A percentile compares a stretch with the other conserved stretches of the same genome.
phyloP scores from a whole-genome alignment of 1,284 basidiomycete genomes.

The Melampsora americana region DNA sequence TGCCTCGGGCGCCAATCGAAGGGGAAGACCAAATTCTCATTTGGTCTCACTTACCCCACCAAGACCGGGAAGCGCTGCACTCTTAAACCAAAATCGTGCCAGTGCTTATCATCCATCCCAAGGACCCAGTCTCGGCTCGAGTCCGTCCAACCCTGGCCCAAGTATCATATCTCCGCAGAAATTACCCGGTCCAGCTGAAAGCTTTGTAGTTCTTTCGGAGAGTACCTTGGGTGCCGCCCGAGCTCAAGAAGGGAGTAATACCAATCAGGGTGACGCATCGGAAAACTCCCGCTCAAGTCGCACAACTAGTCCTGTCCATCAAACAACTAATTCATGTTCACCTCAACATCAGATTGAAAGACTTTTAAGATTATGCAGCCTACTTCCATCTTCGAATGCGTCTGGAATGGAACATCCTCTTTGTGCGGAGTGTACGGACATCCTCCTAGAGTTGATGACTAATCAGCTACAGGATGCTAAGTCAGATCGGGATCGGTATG shows the following conservation, averaged over 20 bases:
- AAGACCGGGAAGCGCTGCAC: not conserved
- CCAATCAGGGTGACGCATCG: not conserved
- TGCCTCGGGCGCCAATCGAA: not conserved
- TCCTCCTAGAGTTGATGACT: slow-evolving; percentile 72
- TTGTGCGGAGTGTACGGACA: slow-evolving; percentile 87
- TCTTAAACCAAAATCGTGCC: not conserved
- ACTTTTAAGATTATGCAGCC: slow-evolving; percentile 17
- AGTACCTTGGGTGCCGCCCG: slow-evolving; percentile 37
- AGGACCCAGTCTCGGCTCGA: not conserved
- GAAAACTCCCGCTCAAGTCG: not conserved
- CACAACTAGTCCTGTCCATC: not conserved
- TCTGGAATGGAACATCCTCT: slow-evolving; percentile 91
- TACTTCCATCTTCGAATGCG: slow-evolving; percentile 67
- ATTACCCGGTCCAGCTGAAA: slow-evolving; percentile 18
- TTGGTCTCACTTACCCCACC: not conserved
- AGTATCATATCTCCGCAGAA: too few species aligned
- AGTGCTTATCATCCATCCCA: not conserved
- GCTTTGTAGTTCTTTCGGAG: slow-evolving; percentile 40
- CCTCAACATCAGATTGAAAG: slow-evolving; percentile 1
- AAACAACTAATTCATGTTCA: not conserved
- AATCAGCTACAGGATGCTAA: slow-evolving; percentile 82
- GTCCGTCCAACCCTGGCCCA: not conserved
- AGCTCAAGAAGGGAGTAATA: slow-evolving; percentile 8
- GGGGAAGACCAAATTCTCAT: not conserved
- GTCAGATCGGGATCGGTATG: slow-evolving; percentile 85